Percentiles rank a stretch among this genome's conserved stretches.
Evolutionary conservation across 2,329 filamentous ascomycete genomes (phyloP).

Genomic region (Neoascochyta sp.): DNA sequence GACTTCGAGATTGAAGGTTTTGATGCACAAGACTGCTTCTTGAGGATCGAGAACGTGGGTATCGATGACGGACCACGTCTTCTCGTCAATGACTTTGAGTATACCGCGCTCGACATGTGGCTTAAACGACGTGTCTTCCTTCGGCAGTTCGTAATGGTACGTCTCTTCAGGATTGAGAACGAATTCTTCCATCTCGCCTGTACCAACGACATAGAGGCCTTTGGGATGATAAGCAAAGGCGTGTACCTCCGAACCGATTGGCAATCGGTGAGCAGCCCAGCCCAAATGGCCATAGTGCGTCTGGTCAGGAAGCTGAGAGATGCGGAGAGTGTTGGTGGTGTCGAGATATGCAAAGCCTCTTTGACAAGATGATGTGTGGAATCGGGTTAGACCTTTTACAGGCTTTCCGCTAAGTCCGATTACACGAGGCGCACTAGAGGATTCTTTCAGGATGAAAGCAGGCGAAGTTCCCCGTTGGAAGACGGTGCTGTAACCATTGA

Average conservation of each 20-base stretch:
- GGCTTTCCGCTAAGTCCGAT: constrained; percentile 66
- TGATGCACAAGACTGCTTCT: constrained; percentile 77
- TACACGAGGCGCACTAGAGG: constrained; percentile 71
- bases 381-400: constrained; percentile 68
- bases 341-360: constrained; percentile 74
- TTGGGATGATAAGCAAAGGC: constrained; percentile 74
- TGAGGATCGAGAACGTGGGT: constrained; percentile 66
- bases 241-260: constrained; percentile 66
- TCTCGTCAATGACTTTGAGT: constrained; percentile 74
- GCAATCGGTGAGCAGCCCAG: constrained; percentile 69
- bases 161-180: constrained; percentile 77
- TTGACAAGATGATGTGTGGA: constrained; percentile 74
- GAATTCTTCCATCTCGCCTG: constrained; percentile 65
- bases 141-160: constrained; percentile 73
- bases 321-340: constrained; percentile 62
- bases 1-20: constrained; percentile 79
- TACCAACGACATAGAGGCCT: constrained; percentile 72
- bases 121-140: constrained; percentile 56
- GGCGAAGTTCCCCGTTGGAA: constrained; percentile 79
- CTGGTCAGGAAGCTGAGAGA: constrained; percentile 66
- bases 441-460: constrained; percentile 76
- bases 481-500: constrained; percentile 76
- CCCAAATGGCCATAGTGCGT: constrained; percentile 71
- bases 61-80: constrained; percentile 75
- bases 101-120: constrained; percentile 69